Conservation (phyloP, 305 asterid species). For the Fraxinus baroniana region DNA sequence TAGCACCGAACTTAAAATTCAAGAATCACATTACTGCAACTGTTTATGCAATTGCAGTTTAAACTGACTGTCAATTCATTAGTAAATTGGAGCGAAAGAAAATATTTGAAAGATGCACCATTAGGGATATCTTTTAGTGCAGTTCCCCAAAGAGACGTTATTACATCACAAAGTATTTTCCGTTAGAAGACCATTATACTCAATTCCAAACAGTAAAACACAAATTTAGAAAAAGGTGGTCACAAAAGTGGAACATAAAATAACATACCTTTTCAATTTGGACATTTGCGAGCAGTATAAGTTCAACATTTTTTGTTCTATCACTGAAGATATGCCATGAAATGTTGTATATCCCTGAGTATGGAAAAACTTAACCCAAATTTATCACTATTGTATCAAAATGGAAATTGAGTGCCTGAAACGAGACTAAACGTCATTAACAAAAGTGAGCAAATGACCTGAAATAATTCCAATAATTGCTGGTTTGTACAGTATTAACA, state of each 20-base stretch:
- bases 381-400: too few species aligned
- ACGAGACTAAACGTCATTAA: too few species aligned
- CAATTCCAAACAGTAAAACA: constrained; percentile 9
- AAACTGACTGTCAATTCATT: too few species aligned
- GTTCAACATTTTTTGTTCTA: too few species aligned
- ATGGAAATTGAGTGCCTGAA: too few species aligned
- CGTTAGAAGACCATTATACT: constrained; percentile 13
- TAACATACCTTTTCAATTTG: constrained; percentile 55
- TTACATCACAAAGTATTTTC: not conserved
- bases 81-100: too few species aligned
- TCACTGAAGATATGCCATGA: not conserved
- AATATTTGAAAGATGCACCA: constrained; percentile 37
- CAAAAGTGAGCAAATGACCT: too few species aligned
- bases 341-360: not conserved
- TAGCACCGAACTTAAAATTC: too few species aligned
- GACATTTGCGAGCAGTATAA: not conserved
- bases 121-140: constrained; percentile 81
- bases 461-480: too few species aligned
- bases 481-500: too few species aligned
- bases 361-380: not conserved
- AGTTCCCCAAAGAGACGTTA: constrained; percentile 53
- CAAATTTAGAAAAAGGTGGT: constrained; percentile 4
- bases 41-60: too few species aligned
- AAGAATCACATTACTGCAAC: too few species aligned
- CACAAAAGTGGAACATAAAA: constrained; percentile 13